These are phyloP conservation scores for Plasmodium cynomolgi DNA, from an alignment of 169 alveolate genomes.

Conservation along the genomic window DNA sequence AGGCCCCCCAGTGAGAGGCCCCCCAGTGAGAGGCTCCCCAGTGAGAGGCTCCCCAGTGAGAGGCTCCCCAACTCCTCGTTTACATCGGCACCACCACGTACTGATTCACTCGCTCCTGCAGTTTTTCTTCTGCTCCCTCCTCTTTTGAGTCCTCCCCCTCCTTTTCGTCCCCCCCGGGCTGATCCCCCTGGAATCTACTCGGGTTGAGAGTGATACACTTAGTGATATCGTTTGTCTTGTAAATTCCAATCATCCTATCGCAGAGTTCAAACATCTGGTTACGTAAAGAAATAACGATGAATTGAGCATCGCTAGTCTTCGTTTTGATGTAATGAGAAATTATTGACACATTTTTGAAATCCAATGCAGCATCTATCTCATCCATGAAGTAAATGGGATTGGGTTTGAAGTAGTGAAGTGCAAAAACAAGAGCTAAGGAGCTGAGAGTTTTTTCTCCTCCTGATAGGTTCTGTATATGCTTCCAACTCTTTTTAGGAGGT, in stretches of 20 bases:
- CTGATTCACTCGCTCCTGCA: not conserved
- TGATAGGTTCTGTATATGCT: constrained; percentile 94
- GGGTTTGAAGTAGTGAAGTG: constrained; percentile 98
- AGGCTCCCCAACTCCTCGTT: not conserved
- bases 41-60: too few relatives aligned
- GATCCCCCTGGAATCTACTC: not conserved
- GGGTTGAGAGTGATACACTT: constrained; percentile 80
- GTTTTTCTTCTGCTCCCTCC: not conserved
- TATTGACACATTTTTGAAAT: constrained; percentile 95
- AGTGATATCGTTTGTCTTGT: constrained; percentile 93
- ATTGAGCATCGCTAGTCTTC: constrained; percentile 96
- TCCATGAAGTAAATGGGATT: constrained; percentile 99
- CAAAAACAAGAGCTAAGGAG: constrained; percentile 97
- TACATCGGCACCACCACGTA: not conserved
- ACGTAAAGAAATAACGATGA: constrained; percentile 96
- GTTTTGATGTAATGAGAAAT: constrained; percentile 92
- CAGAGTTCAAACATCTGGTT: constrained; percentile 97
- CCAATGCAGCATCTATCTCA: constrained; percentile 99
- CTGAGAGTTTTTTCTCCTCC: constrained; percentile 99
- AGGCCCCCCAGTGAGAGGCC: too few relatives aligned
- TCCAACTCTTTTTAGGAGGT: constrained; percentile 98
- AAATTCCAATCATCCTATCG: constrained; percentile 94
- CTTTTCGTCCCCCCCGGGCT: not conserved
- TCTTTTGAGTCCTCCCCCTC: not conserved
- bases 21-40: not conserved